phyloP scores from a whole-genome alignment of 169 alveolate species.

The Plasmodium fragile region DNA sequence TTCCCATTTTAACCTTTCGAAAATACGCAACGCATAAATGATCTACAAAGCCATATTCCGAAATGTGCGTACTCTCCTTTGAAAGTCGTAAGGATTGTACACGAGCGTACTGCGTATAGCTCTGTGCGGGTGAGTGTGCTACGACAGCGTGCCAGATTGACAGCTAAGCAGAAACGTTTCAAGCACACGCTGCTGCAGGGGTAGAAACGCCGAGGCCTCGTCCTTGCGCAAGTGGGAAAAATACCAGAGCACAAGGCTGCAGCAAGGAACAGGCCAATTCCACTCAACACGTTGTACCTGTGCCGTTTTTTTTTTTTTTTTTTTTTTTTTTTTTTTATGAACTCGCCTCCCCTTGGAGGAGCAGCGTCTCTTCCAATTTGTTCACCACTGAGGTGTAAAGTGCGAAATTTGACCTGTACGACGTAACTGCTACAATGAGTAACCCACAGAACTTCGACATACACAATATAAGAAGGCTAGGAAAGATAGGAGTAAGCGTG shows the following conservation, averaged over 20 bases:
- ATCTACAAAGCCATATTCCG: neutral
- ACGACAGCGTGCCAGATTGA: neutral
- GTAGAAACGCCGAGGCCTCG: neutral
- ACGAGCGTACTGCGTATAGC: neutral
- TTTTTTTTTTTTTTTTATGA: neutral
- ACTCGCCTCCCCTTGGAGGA: neutral
- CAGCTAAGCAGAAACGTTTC: neutral
- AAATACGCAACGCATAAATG: neutral
- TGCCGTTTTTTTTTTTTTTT: neutral
- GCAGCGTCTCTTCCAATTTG: neutral
- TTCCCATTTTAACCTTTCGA: neutral
- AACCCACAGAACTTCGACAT: slow-evolving; percentile 60
- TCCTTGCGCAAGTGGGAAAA: neutral
- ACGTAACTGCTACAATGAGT: slow-evolving; percentile 14
- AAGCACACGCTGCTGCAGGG: neutral
- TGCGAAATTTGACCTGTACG: neutral
- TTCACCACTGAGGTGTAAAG: neutral
- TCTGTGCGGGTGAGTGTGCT: neutral
- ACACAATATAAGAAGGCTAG: slow-evolving; percentile 41
- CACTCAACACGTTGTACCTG: neutral
- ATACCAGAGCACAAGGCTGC: neutral
- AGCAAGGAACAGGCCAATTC: neutral
- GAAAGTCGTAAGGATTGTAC: neutral
- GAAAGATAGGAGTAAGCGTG: slow-evolving; percentile 51
- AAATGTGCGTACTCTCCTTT: neutral